Base-by-base conservation (phyloP, 192 early-diverging fungal species). In the Gamsiella multidivaricata region DNA sequence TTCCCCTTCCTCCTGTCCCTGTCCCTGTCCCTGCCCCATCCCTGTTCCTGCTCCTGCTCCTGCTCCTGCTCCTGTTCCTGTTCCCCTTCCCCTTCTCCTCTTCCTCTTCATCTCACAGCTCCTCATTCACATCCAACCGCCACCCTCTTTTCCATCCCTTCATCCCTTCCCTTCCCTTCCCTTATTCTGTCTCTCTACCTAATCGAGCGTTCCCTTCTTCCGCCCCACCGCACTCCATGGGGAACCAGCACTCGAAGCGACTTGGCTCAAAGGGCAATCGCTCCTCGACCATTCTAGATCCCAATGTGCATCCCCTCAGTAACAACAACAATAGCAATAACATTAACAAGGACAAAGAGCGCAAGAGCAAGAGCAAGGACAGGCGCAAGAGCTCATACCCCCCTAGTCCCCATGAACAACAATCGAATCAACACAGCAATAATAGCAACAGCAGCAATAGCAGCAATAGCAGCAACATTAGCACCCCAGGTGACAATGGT, bases 191-290 rank as follows among this genome's bases (percentile, higher is more conserved):
- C 36, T 26, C 51, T 25, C 26, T 56, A 17, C 29, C 25, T 29
- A 15, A 12, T 26, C 28, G 1, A 15, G n/a, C n/a, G n/a, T n/a
- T n/a, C 33, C 20, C 49, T 28, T 42, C 3, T 12, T 31, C 39
- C 11, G 15, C n/a, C 15, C 41, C n/a, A 36, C 31, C 5, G 20
- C 41, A 43, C 25, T 46, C 46, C 12, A 78, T 78, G 74, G 74
- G 74, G 33, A 78, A 78, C 60, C 74, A 78, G 60, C 42, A 45
- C 37, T 61, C 74, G 33, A 78, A 69, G 61, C 42, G 61, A 46
- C 59, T 52, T 20, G 46, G 29, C 56, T 25, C 65, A 31, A 78
- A 76, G 46, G 72, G 26, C 11, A 45, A 68, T 51, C 74, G 74
- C 15, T 37, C 20, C 54, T 78, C 72, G 9, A 17, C 64, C 31